Evolutionary conservation across 148 eudicot genomes (phyloP).

Genomic region (Nyssa sinensis): DNA sequence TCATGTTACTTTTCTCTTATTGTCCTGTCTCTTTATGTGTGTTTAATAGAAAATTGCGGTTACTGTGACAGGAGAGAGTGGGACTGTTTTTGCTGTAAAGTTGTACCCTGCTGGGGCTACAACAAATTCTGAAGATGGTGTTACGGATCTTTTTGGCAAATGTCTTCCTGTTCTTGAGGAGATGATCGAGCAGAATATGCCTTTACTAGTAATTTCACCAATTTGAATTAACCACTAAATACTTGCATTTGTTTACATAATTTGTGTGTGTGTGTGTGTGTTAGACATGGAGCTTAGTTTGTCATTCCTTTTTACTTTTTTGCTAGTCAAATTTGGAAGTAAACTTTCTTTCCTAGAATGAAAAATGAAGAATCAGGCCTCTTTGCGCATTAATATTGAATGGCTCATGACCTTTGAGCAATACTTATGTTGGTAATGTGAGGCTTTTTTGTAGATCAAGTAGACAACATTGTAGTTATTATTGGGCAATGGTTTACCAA

Average conservation of each 20-base stretch:
- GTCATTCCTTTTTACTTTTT: background rate
- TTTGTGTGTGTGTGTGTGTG: background rate
- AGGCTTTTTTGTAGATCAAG: background rate
- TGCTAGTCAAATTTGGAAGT: background rate
- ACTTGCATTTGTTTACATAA: too few relatives aligned
- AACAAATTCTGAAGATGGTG: constrained; percentile 98
- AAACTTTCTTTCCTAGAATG: background rate
- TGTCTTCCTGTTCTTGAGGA: constrained; percentile 87
- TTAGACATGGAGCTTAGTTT: background rate
- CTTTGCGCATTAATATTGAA: background rate
- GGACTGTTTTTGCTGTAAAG: constrained; percentile 80
- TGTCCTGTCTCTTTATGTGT: background rate
- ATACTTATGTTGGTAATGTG: background rate
- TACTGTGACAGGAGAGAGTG: constrained; percentile 67
- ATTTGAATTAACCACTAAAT: background rate
- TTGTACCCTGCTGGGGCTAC: constrained; percentile 99
- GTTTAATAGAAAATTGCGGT: background rate
- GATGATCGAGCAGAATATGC: constrained; percentile 88
- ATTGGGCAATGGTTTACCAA: too few relatives aligned
- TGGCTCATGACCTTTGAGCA: background rate
- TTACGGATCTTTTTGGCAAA: constrained; percentile 89
- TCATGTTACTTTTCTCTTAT: background rate
- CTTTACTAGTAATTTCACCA: constrained; percentile 58
- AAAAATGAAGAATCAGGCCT: background rate
- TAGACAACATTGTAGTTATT: too few relatives aligned